These are phyloP conservation scores for Candida morakotiae DNA, from an alignment of 805 yeast genomes.

Conservation along the genomic window DNA sequence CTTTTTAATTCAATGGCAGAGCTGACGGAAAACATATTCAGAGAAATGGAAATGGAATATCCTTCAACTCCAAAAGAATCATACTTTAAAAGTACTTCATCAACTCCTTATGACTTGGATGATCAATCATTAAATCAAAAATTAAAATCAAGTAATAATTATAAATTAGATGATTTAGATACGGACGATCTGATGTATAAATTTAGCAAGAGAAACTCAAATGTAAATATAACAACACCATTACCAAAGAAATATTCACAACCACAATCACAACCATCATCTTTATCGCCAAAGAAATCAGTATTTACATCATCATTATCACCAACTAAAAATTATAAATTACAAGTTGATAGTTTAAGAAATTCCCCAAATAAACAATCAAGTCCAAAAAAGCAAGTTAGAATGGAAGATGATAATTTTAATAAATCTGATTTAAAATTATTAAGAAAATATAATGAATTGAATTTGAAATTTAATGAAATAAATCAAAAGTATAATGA, in stretches of 20 bases:
- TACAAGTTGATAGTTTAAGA: not conserved
- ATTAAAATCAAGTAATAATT: not conserved
- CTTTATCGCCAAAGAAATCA: not conserved
- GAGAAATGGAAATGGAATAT: not conserved
- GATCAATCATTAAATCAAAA: not conserved
- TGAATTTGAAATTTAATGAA: not conserved
- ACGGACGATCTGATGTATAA: too few species aligned
- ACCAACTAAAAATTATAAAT: slow-evolving; percentile 1
- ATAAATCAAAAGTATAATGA: not conserved
- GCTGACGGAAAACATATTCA: not conserved
- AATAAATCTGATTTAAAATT: not conserved
- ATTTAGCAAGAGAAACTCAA: not conserved
- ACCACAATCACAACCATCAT: not conserved
- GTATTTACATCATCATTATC: not conserved
- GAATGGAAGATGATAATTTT: not conserved
- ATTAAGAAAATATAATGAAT: not conserved
- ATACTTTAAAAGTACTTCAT: not conserved
- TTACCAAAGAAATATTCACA: not conserved
- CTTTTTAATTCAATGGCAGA: not conserved
- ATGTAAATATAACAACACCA: too few species aligned
- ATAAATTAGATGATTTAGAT: too few species aligned
- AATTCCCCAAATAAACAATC: slow-evolving; percentile 1
- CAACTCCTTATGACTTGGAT: slow-evolving; percentile 1
- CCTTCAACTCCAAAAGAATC: not conserved
- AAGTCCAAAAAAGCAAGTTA: not conserved